Evolutionary conservation across 108 stramenopile species (phyloP).

Genomic region (Epithemia pelagica): DNA sequence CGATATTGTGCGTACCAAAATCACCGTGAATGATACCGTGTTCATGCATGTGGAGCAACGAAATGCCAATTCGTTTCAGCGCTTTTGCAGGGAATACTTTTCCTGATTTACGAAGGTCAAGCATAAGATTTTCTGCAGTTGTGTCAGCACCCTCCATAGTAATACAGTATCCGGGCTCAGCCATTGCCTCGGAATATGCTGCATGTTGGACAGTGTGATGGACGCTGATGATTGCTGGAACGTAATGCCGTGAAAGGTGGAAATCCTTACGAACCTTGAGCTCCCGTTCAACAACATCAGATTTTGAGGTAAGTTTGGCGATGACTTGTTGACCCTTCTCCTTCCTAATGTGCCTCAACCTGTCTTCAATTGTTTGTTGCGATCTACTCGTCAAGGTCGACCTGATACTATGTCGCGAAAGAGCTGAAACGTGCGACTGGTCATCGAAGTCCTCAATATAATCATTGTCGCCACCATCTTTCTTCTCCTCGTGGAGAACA

Average conservation of each 20-base stretch:
- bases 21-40: slow-evolving; percentile 83
- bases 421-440: slow-evolving; percentile 59
- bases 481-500: slow-evolving; percentile 64
- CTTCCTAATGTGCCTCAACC: slow-evolving; percentile 60
- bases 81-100: slow-evolving; percentile 75
- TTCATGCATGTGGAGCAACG: slow-evolving; percentile 81
- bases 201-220: slow-evolving; percentile 90
- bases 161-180: slow-evolving; percentile 85
- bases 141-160: slow-evolving; percentile 90
- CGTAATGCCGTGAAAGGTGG: slow-evolving; percentile 82
- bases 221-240: slow-evolving; percentile 86
- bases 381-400: slow-evolving; percentile 61
- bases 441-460: slow-evolving; percentile 87
- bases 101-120: slow-evolving; percentile 71
- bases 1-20: slow-evolving; percentile 87
- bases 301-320: slow-evolving; percentile 76
- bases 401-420: slow-evolving; percentile 58
- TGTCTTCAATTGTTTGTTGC: slow-evolving; percentile 70
- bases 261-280: slow-evolving; percentile 78
- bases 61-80: slow-evolving; percentile 77
- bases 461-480: slow-evolving; percentile 46
- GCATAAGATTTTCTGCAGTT: slow-evolving; percentile 84
- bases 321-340: slow-evolving; percentile 88
- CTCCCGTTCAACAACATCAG: slow-evolving; percentile 83
- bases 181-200: slow-evolving; percentile 85